phyloP scores from a whole-genome alignment of 768 basidiomycete genomes.

The Pleurotus sapidus region DNA sequence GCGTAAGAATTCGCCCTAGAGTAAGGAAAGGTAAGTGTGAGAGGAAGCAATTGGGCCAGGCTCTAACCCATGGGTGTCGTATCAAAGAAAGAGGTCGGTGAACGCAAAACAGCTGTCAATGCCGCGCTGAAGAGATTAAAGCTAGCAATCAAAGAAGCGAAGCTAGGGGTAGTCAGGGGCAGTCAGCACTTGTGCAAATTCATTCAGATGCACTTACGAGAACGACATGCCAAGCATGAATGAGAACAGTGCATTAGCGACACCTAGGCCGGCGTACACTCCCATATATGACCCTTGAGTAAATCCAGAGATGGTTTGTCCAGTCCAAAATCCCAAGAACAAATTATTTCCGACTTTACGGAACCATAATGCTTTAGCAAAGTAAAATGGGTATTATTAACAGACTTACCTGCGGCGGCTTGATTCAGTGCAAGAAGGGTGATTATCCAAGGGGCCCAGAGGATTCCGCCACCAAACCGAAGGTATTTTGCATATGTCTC shows the following conservation, averaged over 20 bases:
- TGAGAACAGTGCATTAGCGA: conserved; percentile 45
- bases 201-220: conserved; percentile 33
- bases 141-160: conserved; percentile 37
- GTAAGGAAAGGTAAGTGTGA: background rate
- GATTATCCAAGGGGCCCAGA: conserved; percentile 46
- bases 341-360: conserved; percentile 55
- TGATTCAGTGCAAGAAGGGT: conserved; percentile 44
- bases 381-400: background rate
- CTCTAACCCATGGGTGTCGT: conserved; percentile 61
- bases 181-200: background rate
- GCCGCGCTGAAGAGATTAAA: conserved; percentile 54
- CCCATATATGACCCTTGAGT: conserved; percentile 66
- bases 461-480: conserved; percentile 42
- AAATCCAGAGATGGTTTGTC: conserved; percentile 49
- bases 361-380: background rate
- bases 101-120: conserved; percentile 52
- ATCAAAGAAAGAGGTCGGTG: conserved; percentile 68
- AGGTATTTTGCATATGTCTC: conserved; percentile 48
- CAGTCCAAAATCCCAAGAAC: conserved; percentile 74
- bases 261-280: conserved; percentile 44
- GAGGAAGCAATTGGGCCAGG: background rate
- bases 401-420: conserved; percentile 40
- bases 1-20: conserved; percentile 51
- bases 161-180: conserved; percentile 19
- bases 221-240: conserved; percentile 48